phyloP scores from a whole-genome alignment of 495 filamentous ascomycete species.

The Glonium stellatum region DNA sequence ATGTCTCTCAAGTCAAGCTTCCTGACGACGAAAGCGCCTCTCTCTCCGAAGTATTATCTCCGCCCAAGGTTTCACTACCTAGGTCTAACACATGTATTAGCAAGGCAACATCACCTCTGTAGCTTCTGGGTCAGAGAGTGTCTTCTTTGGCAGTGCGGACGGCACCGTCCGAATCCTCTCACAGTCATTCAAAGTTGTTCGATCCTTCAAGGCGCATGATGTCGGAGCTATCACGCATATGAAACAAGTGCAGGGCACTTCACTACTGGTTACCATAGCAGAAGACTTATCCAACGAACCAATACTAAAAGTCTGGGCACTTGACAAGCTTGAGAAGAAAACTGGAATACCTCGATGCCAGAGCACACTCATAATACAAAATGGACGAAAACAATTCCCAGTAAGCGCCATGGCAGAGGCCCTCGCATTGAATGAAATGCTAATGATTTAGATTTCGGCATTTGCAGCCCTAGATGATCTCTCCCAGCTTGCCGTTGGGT shows the following conservation, averaged over 20 bases:
- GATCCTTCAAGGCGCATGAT: conserved; percentile 81
- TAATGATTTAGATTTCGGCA: conserved; percentile 63
- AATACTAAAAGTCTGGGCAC: conserved; percentile 86
- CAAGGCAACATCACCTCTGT: conserved; percentile 56
- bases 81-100: conserved; percentile 41
- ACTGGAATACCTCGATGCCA: conserved; percentile 79
- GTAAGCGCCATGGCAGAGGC: conserved; percentile 41
- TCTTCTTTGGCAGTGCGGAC: conserved; percentile 81
- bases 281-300: conserved; percentile 85
- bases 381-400: conserved; percentile 87
- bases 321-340: conserved; percentile 93
- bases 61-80: conserved; percentile 37
- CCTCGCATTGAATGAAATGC: not conserved
- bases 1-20: conserved; percentile 76
- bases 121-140: conserved; percentile 79
- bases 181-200: conserved; percentile 74
- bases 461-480: conserved; percentile 81
- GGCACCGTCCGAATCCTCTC: conserved; percentile 82
- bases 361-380: conserved; percentile 76
- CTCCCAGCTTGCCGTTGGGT: conserved; percentile 87
- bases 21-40: conserved; percentile 62
- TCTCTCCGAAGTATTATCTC: conserved; percentile 53
- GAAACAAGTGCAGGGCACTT: conserved; percentile 84
- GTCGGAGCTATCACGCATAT: conserved; percentile 79
- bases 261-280: conserved; percentile 77